phyloP scores from a whole-genome alignment of 2,329 filamentous ascomycete species.

The Clonostachys solani region DNA sequence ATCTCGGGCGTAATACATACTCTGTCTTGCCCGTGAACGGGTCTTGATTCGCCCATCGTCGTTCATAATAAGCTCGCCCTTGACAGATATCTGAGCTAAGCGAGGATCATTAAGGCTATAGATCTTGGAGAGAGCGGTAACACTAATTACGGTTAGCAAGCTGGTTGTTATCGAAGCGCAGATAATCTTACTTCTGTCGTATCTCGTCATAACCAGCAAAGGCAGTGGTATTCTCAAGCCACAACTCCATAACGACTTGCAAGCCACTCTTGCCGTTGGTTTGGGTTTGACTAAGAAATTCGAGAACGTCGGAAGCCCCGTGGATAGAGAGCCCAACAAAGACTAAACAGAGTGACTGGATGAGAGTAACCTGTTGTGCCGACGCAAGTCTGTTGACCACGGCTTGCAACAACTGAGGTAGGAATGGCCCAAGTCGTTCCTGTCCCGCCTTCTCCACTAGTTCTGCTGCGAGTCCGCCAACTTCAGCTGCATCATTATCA shows the following conservation, averaged over 20 bases:
- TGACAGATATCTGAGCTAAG: slow-evolving; percentile 75
- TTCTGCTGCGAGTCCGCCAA: slow-evolving; percentile 89
- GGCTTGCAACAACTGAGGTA: slow-evolving; percentile 82
- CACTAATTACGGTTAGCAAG: slow-evolving; percentile 39
- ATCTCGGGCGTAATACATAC: slow-evolving; percentile 35
- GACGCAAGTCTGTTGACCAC: slow-evolving; percentile 81
- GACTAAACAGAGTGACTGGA: slow-evolving; percentile 91
- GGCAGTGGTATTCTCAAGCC: slow-evolving; percentile 94
- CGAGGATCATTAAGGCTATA: slow-evolving; percentile 83
- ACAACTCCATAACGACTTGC: slow-evolving; percentile 85
- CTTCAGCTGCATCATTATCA: slow-evolving; percentile 92
- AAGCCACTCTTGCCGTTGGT: slow-evolving; percentile 79
- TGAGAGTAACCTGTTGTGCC: slow-evolving; percentile 82
- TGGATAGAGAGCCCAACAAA: slow-evolving; percentile 87
- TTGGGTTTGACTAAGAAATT: slow-evolving; percentile 82
- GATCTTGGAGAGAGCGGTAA: slow-evolving; percentile 88
- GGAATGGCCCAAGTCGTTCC: slow-evolving; percentile 83
- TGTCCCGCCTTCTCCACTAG: slow-evolving; percentile 93
- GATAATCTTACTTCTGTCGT: slow-evolving; percentile 72
- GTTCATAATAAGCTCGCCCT: slow-evolving; percentile 83
- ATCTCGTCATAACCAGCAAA: slow-evolving; percentile 99
- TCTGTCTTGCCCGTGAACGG: slow-evolving; percentile 80
- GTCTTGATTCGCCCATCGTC: slow-evolving; percentile 84
- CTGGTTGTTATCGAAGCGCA: slow-evolving; percentile 6
- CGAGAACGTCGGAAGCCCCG: slow-evolving; percentile 82